Evolutionary conservation across 1,284 basidiomycete genomes (phyloP), one percentile per base, ranked within the genome.

Genomic region (Rhodotorula sp.): DNA sequence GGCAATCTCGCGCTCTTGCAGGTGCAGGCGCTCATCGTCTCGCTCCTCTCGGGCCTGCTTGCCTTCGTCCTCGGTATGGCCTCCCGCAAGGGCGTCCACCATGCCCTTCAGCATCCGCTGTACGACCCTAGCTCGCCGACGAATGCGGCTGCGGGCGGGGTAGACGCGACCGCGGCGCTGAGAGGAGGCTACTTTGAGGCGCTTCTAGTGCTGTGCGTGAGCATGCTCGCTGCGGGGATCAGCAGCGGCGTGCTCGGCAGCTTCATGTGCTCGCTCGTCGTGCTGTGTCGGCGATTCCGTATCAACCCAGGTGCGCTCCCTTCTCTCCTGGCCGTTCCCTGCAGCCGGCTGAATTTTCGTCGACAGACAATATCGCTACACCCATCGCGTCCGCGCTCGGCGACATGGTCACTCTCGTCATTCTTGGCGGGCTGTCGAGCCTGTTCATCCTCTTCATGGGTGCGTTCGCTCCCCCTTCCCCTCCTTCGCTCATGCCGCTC

Each of bases 381-480:
- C 94, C 96, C 0, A 85, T 98, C 10, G 96, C 96, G 0, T 88
- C 93, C 5, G 95, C 92, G 75, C 85, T 98, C 0, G 95, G 96
- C 17, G 96, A 98, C 80, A 85, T 99, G 41, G 85, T 97, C 65
- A 97, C 96, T 0, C 87, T 84, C n/a, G 80, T 80, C 13, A 74
- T 83, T 48, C 76, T 83, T 13, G 82, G 81, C 15, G 70, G 82
- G 15, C 70, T 83, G 56, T 78, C 78, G 1, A 79, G 78, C 12
- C 72, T 78, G 2, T 77, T 83, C 51, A 78, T 80, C 39, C 74
- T 75, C 46, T 82, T 82, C 66, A 74, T 79, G 65, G 78, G 76
- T 68, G 0, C 7, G 64, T 39, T 29, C 17, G 13, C 12, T 22
- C 32, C 17, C 53, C 39, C 29, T 57, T 2, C 41, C 50, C 12